Evolutionary conservation across 2,329 filamentous ascomycete genomes (phyloP).

Genomic region (Geosmithia morbida): DNA sequence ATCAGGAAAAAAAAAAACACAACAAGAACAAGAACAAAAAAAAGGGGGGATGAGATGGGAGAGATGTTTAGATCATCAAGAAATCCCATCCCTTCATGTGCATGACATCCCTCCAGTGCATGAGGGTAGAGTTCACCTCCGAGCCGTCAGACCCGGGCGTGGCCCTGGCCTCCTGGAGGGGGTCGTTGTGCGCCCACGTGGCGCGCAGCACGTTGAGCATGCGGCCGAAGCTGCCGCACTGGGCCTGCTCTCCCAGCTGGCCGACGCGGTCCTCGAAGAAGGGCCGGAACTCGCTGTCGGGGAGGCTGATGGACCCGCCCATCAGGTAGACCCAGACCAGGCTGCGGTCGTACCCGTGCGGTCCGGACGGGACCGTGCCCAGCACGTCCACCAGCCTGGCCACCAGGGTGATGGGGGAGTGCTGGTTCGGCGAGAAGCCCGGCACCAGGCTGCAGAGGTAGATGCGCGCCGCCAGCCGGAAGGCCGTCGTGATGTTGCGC

Average conservation of each 20-base stretch:
- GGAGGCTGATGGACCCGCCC: slow-evolving; percentile 62
- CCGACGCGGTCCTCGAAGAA: slow-evolving; percentile 65
- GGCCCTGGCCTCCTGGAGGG: slow-evolving; percentile 19
- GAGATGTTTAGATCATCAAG: slow-evolving; percentile 54
- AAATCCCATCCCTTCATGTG: slow-evolving; percentile 83
- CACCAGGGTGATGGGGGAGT: slow-evolving; percentile 62
- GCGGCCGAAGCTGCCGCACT: slow-evolving; percentile 74
- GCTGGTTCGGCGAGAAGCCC: slow-evolving; percentile 64
- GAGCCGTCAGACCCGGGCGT: slow-evolving; percentile 18
- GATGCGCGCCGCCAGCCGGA: slow-evolving; percentile 83
- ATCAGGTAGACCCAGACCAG: slow-evolving; percentile 90
- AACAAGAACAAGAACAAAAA: slow-evolving; percentile 1
- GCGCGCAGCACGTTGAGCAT: slow-evolving; percentile 67
- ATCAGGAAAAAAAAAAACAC: slow-evolving; percentile 6
- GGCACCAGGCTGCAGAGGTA: slow-evolving; percentile 95
- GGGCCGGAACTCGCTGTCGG: slow-evolving; percentile 58
- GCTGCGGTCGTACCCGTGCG: slow-evolving; percentile 74
- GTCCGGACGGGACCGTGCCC: slow-evolving; percentile 68
- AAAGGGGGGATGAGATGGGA: slow-evolving; percentile 6
- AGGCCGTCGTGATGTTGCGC: slow-evolving; percentile 79
- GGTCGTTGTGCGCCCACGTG: slow-evolving; percentile 70
- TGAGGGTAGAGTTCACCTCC: slow-evolving; percentile 32
- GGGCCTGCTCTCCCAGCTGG: slow-evolving; percentile 61
- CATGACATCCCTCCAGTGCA: slow-evolving; percentile 92
- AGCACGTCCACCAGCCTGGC: slow-evolving; percentile 65